These are phyloP conservation scores for Eucommia ulmoides DNA, from an alignment of 257 asterid genomes.

Conservation along the genomic window DNA sequence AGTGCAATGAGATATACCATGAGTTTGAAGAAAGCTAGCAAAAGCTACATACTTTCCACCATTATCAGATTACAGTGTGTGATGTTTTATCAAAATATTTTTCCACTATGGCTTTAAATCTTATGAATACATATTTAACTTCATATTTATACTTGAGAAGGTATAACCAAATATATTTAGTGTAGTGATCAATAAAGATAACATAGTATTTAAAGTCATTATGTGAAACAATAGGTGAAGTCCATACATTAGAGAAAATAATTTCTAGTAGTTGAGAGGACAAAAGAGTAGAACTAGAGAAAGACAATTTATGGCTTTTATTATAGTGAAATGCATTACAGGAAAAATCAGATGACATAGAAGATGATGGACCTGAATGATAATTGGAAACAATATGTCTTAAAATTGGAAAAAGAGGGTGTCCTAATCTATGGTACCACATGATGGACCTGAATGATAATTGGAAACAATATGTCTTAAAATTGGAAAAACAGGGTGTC, in stretches of 20 bases:
- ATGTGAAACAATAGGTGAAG: not conserved
- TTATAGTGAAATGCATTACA: not conserved
- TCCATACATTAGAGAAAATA: not conserved
- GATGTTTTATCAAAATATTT: not conserved
- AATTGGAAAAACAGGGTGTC: not conserved
- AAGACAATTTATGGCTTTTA: not conserved
- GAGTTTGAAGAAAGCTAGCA: not conserved
- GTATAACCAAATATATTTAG: not conserved
- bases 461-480: not conserved
- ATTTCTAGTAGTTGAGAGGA: not conserved
- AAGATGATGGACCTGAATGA: not conserved
- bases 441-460: no score
- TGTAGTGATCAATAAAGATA: not conserved
- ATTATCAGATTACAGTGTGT: not conserved
- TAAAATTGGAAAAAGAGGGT: not conserved
- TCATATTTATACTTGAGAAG: not conserved
- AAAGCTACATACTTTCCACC: not conserved
- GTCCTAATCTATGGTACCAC: not conserved
- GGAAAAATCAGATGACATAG: not conserved
- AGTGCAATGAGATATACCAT: conserved; percentile 5
- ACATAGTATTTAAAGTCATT: not conserved
- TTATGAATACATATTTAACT: not conserved
- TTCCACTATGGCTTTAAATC: not conserved
- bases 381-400: not conserved
- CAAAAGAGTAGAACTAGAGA: not conserved